phyloP scores from a whole-genome alignment of 2,329 filamentous ascomycete species.

The Trichophyton benhamiae region DNA sequence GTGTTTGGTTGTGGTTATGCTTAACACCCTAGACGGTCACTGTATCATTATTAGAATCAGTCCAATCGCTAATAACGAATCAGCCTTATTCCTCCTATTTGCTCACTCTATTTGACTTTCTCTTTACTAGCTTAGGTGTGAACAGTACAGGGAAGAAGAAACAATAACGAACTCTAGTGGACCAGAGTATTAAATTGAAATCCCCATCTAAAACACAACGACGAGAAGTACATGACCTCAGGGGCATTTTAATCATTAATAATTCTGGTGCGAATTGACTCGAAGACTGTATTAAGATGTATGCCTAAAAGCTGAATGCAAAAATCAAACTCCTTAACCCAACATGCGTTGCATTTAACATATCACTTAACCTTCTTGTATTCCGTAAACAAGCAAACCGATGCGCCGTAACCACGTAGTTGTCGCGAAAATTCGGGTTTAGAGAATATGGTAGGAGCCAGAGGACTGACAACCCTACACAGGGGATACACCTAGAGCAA shows the following conservation, averaged over 20 bases:
- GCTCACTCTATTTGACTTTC: neutral
- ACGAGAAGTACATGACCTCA: neutral
- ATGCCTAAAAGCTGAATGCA: neutral
- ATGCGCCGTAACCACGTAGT: neutral
- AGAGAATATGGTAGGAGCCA: neutral
- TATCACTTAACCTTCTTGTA: neutral
- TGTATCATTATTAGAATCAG: neutral
- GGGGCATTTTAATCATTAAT: neutral
- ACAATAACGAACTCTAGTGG: no score
- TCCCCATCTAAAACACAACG: neutral
- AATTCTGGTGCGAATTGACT: neutral
- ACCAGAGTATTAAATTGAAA: no score
- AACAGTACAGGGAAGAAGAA: no score
- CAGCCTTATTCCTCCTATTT: neutral
- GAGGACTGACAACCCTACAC: neutral
- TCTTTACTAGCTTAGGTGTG: no score
- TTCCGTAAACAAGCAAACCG: neutral
- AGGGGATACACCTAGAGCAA: constrained; percentile 16
- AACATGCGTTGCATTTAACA: neutral
- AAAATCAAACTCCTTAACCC: neutral
- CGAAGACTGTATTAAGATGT: neutral
- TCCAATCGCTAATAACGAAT: neutral
- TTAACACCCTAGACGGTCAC: neutral
- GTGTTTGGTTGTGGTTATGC: neutral
- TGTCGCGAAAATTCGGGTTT: neutral